phyloP scores from a whole-genome alignment of 176 grass and related monocot species.

The Oryza punctata region DNA sequence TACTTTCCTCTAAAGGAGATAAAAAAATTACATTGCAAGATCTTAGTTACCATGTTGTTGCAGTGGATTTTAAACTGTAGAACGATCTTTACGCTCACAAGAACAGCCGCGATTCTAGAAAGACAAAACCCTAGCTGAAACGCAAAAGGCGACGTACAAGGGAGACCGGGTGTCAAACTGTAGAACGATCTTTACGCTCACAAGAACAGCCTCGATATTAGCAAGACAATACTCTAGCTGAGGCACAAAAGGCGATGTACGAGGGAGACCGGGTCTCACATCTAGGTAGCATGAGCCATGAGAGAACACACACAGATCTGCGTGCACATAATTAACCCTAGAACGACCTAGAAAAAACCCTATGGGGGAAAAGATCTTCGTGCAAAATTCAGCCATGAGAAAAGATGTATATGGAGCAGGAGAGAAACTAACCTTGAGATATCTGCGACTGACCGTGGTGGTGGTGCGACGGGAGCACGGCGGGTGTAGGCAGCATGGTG shows the following conservation, averaged over 20 bases:
- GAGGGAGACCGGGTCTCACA: slow-evolving; percentile 7
- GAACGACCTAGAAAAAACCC: not conserved
- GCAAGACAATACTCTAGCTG: not conserved
- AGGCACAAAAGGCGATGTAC: not conserved
- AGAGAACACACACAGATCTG: slow-evolving; percentile 1
- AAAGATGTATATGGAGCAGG: not conserved
- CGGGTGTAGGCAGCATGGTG: not conserved
- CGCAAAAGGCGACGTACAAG: not conserved
- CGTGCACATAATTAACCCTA: slow-evolving; percentile 35
- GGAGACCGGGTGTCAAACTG: not conserved
- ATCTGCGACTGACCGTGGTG: slow-evolving; percentile 28
- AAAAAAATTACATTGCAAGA: not conserved
- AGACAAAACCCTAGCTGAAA: not conserved
- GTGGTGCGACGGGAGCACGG: not conserved
- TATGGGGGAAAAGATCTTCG: slow-evolving; percentile 14
- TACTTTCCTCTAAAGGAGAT: not conserved
- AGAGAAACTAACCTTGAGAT: slow-evolving; percentile 24
- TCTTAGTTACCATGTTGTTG: not conserved
- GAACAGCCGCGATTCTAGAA: not conserved
- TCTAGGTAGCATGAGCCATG: not conserved
- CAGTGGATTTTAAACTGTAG: not conserved
- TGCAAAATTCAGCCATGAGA: not conserved
- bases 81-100: not conserved
- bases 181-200: not conserved
- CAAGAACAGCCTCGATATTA: not conserved